Percentiles rank a stretch among this genome's conserved stretches.
Conservation (phyloP, 1,284 basidiomycete species). For the Phellopilus nigrolimitatus region DNA sequence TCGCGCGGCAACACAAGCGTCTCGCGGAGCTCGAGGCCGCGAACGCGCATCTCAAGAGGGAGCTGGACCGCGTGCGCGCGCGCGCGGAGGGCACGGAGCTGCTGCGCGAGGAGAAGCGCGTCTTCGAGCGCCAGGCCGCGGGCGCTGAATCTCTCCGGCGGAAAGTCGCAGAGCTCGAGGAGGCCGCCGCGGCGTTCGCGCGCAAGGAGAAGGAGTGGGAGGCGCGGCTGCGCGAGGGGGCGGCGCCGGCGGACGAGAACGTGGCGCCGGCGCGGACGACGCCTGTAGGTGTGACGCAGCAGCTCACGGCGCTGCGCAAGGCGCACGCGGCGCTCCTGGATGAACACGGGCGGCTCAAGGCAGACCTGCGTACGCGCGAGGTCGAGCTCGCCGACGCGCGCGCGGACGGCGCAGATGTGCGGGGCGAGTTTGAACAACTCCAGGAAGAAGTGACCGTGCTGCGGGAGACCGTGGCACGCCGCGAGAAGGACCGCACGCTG, state of each 20-base stretch:
- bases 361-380: slow-evolving; percentile 46
- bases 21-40: slow-evolving; percentile 57
- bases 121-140: slow-evolving; percentile 52
- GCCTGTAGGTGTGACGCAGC: slow-evolving; percentile 48
- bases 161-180: slow-evolving; percentile 51
- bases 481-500: slow-evolving; percentile 42
- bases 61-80: slow-evolving; percentile 50
- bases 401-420: slow-evolving; percentile 32
- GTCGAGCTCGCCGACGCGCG: slow-evolving; percentile 41
- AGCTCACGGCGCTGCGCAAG: slow-evolving; percentile 52
- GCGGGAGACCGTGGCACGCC: slow-evolving; percentile 36
- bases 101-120: slow-evolving; percentile 68
- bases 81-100: slow-evolving; percentile 61
- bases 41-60: slow-evolving; percentile 53
- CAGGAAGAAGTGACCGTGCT: slow-evolving; percentile 25
- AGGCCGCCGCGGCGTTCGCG: slow-evolving; percentile 35
- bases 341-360: slow-evolving; percentile 52
- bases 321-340: slow-evolving; percentile 58
- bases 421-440: slow-evolving; percentile 34
- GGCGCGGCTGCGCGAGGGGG: neutral
- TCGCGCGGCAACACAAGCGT: slow-evolving; percentile 58
- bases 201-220: slow-evolving; percentile 26
- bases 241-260: neutral
- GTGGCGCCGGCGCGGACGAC: no score
- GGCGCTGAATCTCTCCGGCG: slow-evolving; percentile 53